Conservation (phyloP, 768 basidiomycete genomes). For the Agrocybe chaxingu region DNA sequence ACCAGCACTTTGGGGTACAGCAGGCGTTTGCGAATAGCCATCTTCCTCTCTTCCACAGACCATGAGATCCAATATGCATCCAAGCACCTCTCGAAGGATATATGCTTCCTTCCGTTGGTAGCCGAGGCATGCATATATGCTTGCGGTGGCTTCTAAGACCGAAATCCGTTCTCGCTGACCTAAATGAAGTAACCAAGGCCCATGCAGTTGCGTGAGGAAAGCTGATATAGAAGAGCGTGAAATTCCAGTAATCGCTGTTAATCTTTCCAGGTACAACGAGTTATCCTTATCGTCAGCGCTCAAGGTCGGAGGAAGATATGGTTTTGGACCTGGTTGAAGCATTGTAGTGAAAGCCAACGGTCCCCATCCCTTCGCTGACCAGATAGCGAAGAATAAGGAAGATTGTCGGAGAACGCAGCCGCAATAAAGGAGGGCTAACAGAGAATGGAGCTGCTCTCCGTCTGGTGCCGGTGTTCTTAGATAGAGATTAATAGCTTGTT, state of each 20-base stretch:
- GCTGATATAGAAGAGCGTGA: constrained; percentile 64
- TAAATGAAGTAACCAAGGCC: constrained; percentile 84
- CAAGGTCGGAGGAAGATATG: constrained; percentile 58
- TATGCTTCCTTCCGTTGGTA: constrained; percentile 88
- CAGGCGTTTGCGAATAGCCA: constrained; percentile 42
- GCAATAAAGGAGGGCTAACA: constrained; percentile 66
- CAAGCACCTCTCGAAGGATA: constrained; percentile 80
- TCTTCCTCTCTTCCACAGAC: constrained; percentile 83
- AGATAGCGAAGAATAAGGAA: constrained; percentile 70
- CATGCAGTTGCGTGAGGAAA: constrained; percentile 71
- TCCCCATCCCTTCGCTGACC: constrained; percentile 89
- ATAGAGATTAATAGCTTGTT: constrained; percentile 64
- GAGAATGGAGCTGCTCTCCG: constrained; percentile 55
- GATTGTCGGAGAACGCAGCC: constrained; percentile 70
- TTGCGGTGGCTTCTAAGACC: constrained; percentile 67
- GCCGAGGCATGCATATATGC: constrained; percentile 76
- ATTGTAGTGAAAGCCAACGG: constrained; percentile 72
- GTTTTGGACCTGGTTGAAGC: constrained; percentile 61
- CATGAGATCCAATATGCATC: constrained; percentile 79
- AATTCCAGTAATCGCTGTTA: constrained; percentile 68
- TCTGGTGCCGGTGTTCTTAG: constrained; percentile 53
- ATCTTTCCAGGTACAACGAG: constrained; percentile 57
- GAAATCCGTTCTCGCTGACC: constrained; percentile 72
- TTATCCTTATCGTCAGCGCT: constrained; percentile 41
- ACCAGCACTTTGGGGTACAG: constrained; percentile 36